These are phyloP conservation scores for Echinosophora koreensis DNA, from an alignment of 306 rosid species.

Conservation along the genomic window DNA sequence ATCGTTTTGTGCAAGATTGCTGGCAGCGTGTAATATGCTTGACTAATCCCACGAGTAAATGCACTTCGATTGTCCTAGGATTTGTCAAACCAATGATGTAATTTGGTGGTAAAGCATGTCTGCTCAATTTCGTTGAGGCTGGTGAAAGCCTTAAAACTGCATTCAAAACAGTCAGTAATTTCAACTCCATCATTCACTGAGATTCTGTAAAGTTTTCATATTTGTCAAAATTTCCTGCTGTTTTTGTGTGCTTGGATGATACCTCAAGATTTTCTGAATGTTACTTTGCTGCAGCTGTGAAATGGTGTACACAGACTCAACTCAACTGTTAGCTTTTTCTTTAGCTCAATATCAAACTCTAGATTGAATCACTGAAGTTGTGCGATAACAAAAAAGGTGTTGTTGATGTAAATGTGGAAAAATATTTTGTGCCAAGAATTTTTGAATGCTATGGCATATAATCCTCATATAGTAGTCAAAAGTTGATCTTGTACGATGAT, in stretches of 20 bases:
- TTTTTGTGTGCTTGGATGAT: slow-evolving; percentile 5
- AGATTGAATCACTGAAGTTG: background rate
- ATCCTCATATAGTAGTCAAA: background rate
- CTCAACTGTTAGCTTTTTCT: background rate
- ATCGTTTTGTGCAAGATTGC: background rate
- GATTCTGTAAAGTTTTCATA: background rate
- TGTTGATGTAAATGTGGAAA: background rate
- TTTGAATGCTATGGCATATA: background rate
- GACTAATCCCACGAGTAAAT: background rate
- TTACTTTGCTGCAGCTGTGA: background rate
- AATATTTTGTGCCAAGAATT: background rate
- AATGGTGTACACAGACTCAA: background rate
- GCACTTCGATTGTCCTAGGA: background rate
- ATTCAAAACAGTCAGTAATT: background rate
- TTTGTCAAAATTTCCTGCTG: background rate
- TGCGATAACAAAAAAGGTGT: background rate
- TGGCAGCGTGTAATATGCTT: background rate
- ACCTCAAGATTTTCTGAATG: background rate
- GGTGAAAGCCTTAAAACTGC: background rate
- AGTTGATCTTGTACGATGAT: background rate
- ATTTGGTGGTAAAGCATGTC: background rate
- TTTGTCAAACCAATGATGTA: background rate
- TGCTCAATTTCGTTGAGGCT: background rate
- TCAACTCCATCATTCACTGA: background rate
- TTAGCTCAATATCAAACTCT: background rate